Evolutionary conservation across 306 rosid genomes (phyloP), one percentile per base, ranked within the genome.

Genomic region (Notholithocarpus densiflorus): DNA sequence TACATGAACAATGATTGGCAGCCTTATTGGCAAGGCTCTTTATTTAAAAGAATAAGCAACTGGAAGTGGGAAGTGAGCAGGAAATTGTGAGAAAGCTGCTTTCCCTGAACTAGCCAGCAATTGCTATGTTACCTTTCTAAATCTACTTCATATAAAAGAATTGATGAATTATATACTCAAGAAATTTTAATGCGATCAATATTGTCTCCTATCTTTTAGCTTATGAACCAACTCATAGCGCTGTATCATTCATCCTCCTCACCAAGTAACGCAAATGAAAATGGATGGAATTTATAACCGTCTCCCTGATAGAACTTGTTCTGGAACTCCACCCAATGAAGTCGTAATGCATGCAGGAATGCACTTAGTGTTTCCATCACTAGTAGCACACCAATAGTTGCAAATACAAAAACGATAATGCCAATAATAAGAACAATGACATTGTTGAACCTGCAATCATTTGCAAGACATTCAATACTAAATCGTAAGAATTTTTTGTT

Each of bases 261-360:
- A 0, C 69, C 78, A 29, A 85, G 82, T 43, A 83, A 77, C 4
- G 88, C 48, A 31, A 93, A 91, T 56, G 97, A 85, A 84, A 85
- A 93, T 1, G 99, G 99, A 32, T 37, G 57, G 83, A 95, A 95
- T 88, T 88, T 95, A 87, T 89, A 90, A 64, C 98, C 99, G 56
- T 91, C 93, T 80, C 98, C 99, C 77, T 88, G 88, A 4, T 95
- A 95, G 75, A 95, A 95, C 87, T 93, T 95, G 89, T 91, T 93
- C 77, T 93, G 99, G 72, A 93, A 95, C 86, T 95, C 98, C 56
- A 93, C 97, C 99, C 98, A 95, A 80, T 93, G 99, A 84, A 93
- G 99, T 23, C 98, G 93, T 82, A 95, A 75, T 6, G 99, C 98
- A 72, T 95, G 99, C 78, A 93, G 92, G 94, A 95, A 95, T 74